A percentile compares a stretch with the other conserved stretches of the same genome.
These are phyloP conservation scores for Hypholoma sublateritium DNA, from an alignment of 768 basidiomycete species.

Conservation along the genomic window DNA sequence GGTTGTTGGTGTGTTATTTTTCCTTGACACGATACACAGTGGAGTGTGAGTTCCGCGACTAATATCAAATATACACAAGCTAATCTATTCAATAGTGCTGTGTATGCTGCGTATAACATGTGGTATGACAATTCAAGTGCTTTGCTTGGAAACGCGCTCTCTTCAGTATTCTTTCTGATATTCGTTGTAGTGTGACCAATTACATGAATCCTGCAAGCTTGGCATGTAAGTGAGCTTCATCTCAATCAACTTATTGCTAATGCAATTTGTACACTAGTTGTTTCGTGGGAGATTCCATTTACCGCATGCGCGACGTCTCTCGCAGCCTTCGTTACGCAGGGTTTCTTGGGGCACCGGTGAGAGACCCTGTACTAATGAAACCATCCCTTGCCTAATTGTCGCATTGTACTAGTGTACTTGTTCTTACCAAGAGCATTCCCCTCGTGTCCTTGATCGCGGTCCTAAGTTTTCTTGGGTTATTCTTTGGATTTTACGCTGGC, in stretches of 20 bases:
- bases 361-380: conserved; percentile 3
- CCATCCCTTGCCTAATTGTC: not conserved
- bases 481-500: conserved; percentile 43
- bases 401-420: conserved; percentile 26
- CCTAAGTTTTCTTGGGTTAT: conserved; percentile 37
- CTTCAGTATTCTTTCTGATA: not conserved
- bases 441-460: conserved; percentile 35
- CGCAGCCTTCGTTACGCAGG: conserved; percentile 50
- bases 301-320: conserved; percentile 46
- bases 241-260: not conserved
- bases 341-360: conserved; percentile 46
- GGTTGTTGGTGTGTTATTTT: conserved; percentile 32
- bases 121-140: conserved; percentile 21
- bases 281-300: conserved; percentile 51
- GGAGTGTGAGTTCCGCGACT: conserved; percentile 25
- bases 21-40: conserved; percentile 37
- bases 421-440: conserved; percentile 34
- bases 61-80: not conserved
- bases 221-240: conserved; percentile 21
- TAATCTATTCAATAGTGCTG: conserved; percentile 20
- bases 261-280: conserved; percentile 23
- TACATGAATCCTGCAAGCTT: conserved; percentile 37
- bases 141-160: not conserved
- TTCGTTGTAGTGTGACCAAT: conserved; percentile 34
- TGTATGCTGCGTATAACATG: conserved; percentile 34